phyloP scores from a whole-genome alignment of 768 basidiomycete species.

The Galerina sulciceps region DNA sequence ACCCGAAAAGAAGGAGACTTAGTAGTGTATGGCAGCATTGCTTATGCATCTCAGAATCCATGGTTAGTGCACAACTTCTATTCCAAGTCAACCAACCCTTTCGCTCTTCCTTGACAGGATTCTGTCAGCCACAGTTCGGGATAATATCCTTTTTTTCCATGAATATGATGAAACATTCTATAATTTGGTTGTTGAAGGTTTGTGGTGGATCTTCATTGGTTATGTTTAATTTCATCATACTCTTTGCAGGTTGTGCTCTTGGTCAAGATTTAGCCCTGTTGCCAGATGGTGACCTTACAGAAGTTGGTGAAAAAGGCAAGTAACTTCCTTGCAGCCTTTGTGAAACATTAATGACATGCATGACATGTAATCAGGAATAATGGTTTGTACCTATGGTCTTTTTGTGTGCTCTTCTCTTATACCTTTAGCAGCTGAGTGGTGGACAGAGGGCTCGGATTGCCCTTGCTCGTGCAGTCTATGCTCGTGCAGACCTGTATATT shows the following conservation, averaged over 20 bases:
- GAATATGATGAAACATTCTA: slow-evolving; percentile 87
- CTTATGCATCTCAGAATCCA: slow-evolving; percentile 88
- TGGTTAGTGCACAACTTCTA: slow-evolving; percentile 53
- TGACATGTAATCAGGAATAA: slow-evolving; percentile 46
- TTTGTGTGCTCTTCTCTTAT: not conserved
- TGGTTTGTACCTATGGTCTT: slow-evolving; percentile 40
- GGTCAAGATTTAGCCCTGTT: slow-evolving; percentile 79
- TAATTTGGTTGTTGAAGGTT: slow-evolving; percentile 79
- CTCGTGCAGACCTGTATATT: slow-evolving; percentile 83
- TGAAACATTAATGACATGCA: not conserved
- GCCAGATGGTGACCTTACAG: slow-evolving; percentile 80
- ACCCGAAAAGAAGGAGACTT: slow-evolving; percentile 74
- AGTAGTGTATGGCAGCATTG: slow-evolving; percentile 65
- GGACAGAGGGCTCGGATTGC: slow-evolving; percentile 85
- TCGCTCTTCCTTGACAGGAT: slow-evolving; percentile 53
- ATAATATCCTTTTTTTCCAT: slow-evolving; percentile 93
- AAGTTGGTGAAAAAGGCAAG: slow-evolving; percentile 84
- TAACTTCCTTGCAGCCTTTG: not conserved
- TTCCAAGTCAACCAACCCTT: not conserved
- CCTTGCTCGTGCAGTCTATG: slow-evolving; percentile 88
- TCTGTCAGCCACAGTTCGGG: slow-evolving; percentile 81
- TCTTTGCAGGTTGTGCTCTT: slow-evolving; percentile 76
- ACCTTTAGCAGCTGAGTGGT: slow-evolving; percentile 62
- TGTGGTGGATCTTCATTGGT: not conserved
- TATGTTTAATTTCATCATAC: not conserved